These are phyloP conservation scores for Mallotus repandus DNA, from an alignment of 441 rosid genomes.

Conservation along the genomic window DNA sequence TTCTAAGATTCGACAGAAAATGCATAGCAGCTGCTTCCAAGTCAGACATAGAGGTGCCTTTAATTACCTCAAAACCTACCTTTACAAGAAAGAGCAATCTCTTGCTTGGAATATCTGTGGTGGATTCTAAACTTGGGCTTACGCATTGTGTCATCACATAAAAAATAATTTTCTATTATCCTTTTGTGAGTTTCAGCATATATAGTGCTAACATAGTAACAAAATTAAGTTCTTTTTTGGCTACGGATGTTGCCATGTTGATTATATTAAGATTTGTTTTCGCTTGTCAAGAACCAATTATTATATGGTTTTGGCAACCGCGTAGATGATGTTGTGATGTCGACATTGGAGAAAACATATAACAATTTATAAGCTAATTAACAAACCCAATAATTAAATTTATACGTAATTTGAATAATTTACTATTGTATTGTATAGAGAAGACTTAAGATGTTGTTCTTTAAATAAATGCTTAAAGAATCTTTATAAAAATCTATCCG, in stretches of 20 bases:
- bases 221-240: background rate
- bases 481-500: too few species aligned
- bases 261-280: background rate
- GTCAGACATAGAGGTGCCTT: background rate
- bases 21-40: constrained; percentile 36
- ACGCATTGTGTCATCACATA: background rate
- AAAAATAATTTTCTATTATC: too few species aligned
- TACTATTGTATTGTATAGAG: too few species aligned
- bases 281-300: background rate
- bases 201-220: too few species aligned
- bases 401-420: too few species aligned
- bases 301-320: constrained; percentile 3
- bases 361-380: too few species aligned
- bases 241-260: background rate
- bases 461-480: too few species aligned
- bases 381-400: too few species aligned
- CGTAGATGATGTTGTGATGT: background rate
- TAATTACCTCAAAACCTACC: background rate
- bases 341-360: too few species aligned
- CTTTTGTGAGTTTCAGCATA: too few species aligned
- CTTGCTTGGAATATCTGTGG: background rate
- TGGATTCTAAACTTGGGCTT: background rate
- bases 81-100: background rate
- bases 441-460: too few species aligned
- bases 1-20: constrained; percentile 34